A percentile compares a stretch with the other conserved stretches of the same genome.
Evolutionary conservation across 1,139 yeast species (phyloP).

Genomic region (Kodamaea sp.): DNA sequence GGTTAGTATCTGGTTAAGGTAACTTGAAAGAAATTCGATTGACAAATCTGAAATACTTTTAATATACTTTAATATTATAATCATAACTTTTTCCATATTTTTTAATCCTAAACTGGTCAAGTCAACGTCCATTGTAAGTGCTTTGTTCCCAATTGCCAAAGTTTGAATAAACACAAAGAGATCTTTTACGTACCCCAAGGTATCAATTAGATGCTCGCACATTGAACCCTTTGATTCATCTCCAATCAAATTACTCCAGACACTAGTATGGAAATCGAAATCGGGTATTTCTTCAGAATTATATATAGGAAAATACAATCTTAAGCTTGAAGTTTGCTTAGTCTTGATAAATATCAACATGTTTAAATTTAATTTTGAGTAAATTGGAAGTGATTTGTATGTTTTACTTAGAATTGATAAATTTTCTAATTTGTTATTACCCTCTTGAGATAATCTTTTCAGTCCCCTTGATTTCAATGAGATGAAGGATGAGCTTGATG

Average conservation of each 20-base stretch:
- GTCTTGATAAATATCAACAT: slow-evolving; percentile 7
- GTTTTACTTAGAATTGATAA: neutral
- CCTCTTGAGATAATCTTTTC: neutral
- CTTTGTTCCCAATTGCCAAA: slow-evolving; percentile 28
- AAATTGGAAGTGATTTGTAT: neutral
- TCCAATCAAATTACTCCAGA: slow-evolving; percentile 60
- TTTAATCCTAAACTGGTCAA: slow-evolving; percentile 40
- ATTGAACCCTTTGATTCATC: slow-evolving; percentile 53
- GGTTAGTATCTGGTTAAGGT: slow-evolving; percentile 42
- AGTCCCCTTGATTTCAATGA: neutral
- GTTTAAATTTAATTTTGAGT: slow-evolving; percentile 1
- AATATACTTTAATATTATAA: slow-evolving; percentile 24
- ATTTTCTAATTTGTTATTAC: too few species aligned
- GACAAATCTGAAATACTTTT: slow-evolving; percentile 10
- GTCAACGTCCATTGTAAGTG: slow-evolving; percentile 43
- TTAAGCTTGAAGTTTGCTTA: slow-evolving; percentile 14
- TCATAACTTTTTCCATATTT: slow-evolving; percentile 25
- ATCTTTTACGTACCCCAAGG: slow-evolving; percentile 25
- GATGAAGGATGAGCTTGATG: neutral
- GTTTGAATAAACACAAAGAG: slow-evolving; percentile 39
- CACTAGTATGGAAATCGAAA: slow-evolving; percentile 17
- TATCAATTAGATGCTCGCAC: slow-evolving; percentile 26
- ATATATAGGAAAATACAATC: slow-evolving; percentile 39
- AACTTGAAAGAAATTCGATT: slow-evolving; percentile 12
- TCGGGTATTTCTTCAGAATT: slow-evolving; percentile 8